Conservation (phyloP, 2,329 filamentous ascomycete species). For the Fonsecaea monophora region DNA sequence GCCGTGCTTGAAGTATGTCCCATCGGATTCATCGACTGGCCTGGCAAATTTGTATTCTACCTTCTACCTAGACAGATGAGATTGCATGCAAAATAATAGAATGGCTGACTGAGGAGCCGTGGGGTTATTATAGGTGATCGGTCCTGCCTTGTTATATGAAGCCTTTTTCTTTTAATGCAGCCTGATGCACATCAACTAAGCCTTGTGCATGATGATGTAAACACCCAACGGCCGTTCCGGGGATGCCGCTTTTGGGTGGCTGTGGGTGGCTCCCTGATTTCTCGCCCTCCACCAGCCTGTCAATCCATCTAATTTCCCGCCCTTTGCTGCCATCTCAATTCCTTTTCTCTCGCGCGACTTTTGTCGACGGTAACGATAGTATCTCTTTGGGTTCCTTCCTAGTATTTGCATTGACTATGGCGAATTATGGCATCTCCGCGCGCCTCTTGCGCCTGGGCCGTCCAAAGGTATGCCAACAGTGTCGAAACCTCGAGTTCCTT, state of each 20-base stretch:
- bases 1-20: conserved; percentile 8
- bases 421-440: conserved; percentile 41
- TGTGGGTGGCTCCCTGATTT: conserved; percentile 6
- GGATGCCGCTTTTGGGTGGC: conserved; percentile 15
- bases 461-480: conserved; percentile 50
- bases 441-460: conserved; percentile 58
- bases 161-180: background rate
- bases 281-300: background rate
- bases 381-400: conserved; percentile 4
- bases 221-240: background rate
- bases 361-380: background rate
- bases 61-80: conserved; percentile 34
- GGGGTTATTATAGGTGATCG: background rate
- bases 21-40: conserved; percentile 13
- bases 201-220: conserved; percentile 21
- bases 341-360: conserved; percentile 14
- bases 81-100: conserved; percentile 22
- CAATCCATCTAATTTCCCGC: conserved; percentile 21
- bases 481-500: background rate
- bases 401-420: conserved; percentile 20
- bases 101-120: conserved; percentile 13
- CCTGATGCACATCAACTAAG: background rate
- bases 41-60: conserved; percentile 35
- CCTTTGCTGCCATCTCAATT: conserved; percentile 6
- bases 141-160: background rate